These are phyloP conservation scores for Kluyveromyces sp. DNA, from an alignment of 1,139 yeast genomes.

Conservation along the genomic window DNA sequence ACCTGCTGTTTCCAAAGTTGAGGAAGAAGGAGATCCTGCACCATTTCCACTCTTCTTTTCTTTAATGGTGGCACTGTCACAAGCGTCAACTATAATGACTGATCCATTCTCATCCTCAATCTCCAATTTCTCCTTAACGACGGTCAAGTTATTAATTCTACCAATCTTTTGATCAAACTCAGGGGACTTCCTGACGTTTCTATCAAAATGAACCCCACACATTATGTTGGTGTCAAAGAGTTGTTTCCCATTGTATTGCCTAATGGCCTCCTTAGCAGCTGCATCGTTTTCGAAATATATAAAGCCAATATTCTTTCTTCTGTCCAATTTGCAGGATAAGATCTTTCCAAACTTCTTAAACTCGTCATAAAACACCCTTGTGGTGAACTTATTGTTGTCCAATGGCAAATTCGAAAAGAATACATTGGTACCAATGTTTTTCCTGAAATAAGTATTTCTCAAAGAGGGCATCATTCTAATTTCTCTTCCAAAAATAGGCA, in stretches of 20 bases:
- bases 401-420: conserved; percentile 36
- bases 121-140: conserved; percentile 22
- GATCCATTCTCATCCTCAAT: conserved; percentile 12
- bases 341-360: conserved; percentile 37
- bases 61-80: neutral
- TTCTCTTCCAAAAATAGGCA: conserved; percentile 34
- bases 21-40: neutral
- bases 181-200: conserved; percentile 30
- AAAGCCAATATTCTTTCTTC: conserved; percentile 39
- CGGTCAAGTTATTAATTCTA: conserved; percentile 17
- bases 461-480: conserved; percentile 47
- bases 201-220: conserved; percentile 40
- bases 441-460: conserved; percentile 28
- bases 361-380: conserved; percentile 38
- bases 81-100: neutral
- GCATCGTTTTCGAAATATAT: conserved; percentile 36
- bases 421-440: conserved; percentile 26
- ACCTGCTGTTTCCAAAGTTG: neutral
- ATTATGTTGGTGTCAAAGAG: conserved; percentile 30
- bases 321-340: conserved; percentile 39
- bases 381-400: conserved; percentile 28
- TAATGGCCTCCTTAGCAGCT: conserved; percentile 36
- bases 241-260: conserved; percentile 28
- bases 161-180: conserved; percentile 23
- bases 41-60: too few species aligned